Evolutionary conservation across 306 rosid species (phyloP), one percentile per base, ranked within the genome.

Genomic region (Oxytropis ochrocephala): DNA sequence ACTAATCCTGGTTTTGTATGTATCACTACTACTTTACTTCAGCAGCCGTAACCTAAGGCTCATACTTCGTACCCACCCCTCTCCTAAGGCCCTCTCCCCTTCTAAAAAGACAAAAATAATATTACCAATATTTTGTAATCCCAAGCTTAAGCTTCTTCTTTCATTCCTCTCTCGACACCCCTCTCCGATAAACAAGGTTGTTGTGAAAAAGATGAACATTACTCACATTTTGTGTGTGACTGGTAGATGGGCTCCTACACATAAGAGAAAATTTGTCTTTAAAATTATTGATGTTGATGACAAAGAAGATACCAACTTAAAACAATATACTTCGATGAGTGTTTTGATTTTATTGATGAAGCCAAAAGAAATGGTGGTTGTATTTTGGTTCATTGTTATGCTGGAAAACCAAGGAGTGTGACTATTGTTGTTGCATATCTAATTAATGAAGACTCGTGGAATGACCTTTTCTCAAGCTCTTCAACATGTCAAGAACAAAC

Each of bases 391-490:
- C 96, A 90, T 79, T 94, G 97, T 80, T 79, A 81, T 74, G 92
- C 84, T 49, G 98, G 97, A 80, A 82, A 33, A 83, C 90, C 98
- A 55, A 85, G 97, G 80, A 33, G 99, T 77, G 99, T 88, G 79
- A 91, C 97, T 27, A 73, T 88, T 41, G 70, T 88, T 59, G 83
- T 94, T 48, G 99, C 97, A 46, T 94, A 91, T 80, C 82, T 94
- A 80, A n/a, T n/a, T n/a, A n/a, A 88, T 94, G 96, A 88, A 78
- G 77, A 76, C 69, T 43, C 87, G 62, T 7, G 82, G 87, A 54
- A 81, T 91, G 92, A 87, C 81, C 78, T 67, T 85, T 44, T 78
- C 80, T 70, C 81, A 91, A 78, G 99, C 95, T 53, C 74, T 88
- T 72, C 79, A 81, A 57, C 86, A 76, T 73, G 95, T 88, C 64